Evolutionary conservation across 768 basidiomycete genomes (phyloP).

Genomic region (Pleurotus tuber-regium): DNA sequence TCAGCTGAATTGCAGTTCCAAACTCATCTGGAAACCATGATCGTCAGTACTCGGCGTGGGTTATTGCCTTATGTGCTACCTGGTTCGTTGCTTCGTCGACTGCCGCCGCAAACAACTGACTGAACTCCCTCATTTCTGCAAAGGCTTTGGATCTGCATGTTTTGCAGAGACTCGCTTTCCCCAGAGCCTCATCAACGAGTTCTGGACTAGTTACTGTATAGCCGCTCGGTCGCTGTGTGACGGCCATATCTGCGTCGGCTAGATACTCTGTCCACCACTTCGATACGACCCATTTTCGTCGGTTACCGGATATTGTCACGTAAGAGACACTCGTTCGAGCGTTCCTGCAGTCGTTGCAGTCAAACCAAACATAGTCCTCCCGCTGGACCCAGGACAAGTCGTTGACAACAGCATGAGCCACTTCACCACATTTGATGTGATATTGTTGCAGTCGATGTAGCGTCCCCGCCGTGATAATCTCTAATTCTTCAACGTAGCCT

Average conservation of each 20-base stretch:
- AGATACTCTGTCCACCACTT: neutral
- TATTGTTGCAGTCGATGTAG: conserved; percentile 41
- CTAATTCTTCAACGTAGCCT: conserved; percentile 33
- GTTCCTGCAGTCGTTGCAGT: conserved; percentile 22
- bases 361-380: conserved; percentile 32
- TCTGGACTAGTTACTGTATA: neutral
- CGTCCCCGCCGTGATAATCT: conserved; percentile 37
- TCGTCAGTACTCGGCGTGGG: neutral
- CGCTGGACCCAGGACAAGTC: conserved; percentile 22
- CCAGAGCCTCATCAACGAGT: neutral
- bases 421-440: conserved; percentile 36
- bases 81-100: neutral
- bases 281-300: neutral
- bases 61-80: neutral
- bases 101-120: neutral
- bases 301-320: neutral
- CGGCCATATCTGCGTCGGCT: neutral
- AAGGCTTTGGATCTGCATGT: neutral
- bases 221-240: neutral
- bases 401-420: conserved; percentile 24
- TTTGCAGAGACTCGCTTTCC: neutral
- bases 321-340: neutral
- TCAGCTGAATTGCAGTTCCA: neutral
- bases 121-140: neutral
- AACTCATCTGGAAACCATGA: neutral